These are phyloP conservation scores for Echium plantagineum DNA, from an alignment of 257 asterid genomes.

Conservation along the genomic window DNA sequence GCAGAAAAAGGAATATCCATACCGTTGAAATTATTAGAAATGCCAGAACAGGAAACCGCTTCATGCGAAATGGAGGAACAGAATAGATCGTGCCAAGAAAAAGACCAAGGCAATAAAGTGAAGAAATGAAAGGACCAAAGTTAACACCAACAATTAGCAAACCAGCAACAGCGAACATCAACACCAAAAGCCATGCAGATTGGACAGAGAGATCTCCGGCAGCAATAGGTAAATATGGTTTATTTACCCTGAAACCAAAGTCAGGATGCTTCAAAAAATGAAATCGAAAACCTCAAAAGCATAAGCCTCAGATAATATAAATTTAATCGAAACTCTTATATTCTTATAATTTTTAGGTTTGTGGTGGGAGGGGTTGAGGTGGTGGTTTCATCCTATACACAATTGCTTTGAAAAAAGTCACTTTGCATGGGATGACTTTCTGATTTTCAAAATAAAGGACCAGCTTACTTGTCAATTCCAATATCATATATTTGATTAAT, in stretches of 20 bases:
- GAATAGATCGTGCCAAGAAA: slow-evolving; percentile 91
- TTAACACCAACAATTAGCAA: slow-evolving; percentile 66
- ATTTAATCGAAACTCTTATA: too few relatives aligned
- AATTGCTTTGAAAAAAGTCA: background rate
- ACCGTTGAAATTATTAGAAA: slow-evolving; percentile 97
- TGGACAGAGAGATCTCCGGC: slow-evolving; percentile 90
- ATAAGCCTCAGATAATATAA: background rate
- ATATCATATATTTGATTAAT: slow-evolving; percentile 95
- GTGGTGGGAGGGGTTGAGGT: background rate
- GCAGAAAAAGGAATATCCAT: slow-evolving; percentile 12
- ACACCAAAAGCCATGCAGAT: slow-evolving; percentile 86
- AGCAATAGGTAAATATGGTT: slow-evolving; percentile 97
- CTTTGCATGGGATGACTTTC: background rate
- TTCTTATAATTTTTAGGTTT: background rate
- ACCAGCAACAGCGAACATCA: slow-evolving; percentile 61
- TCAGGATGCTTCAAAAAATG: slow-evolving; percentile 2
- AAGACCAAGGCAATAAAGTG: slow-evolving; percentile 88
- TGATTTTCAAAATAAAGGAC: slow-evolving; percentile 4
- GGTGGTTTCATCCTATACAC: background rate
- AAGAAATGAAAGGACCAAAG: slow-evolving; percentile 80
- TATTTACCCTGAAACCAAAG: slow-evolving; percentile 72
- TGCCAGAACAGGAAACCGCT: slow-evolving; percentile 68
- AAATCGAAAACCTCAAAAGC: background rate
- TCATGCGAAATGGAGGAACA: slow-evolving; percentile 95
- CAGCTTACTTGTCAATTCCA: slow-evolving; percentile 92